These are phyloP conservation scores for Drechslerella coelobrocha DNA, from an alignment of 2,329 filamentous ascomycete genomes.

Conservation along the genomic window DNA sequence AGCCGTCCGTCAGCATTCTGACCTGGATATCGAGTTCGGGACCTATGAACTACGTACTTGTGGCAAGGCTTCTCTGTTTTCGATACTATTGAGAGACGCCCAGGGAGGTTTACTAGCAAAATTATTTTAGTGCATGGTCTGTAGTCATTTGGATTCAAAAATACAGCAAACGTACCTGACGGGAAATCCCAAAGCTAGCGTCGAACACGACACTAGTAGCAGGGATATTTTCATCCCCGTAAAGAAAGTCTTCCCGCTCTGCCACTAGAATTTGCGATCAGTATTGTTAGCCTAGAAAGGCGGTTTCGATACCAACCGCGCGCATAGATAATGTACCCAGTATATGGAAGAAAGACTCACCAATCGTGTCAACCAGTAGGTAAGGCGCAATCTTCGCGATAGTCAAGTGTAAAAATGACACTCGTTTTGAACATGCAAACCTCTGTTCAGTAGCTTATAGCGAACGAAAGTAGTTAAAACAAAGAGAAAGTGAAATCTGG, in stretches of 20 bases:
- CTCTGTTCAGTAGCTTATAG: background rate
- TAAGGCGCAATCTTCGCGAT: background rate
- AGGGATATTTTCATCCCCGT: conserved; percentile 32
- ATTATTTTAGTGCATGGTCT: background rate
- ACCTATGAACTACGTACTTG: background rate
- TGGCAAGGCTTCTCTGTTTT: background rate
- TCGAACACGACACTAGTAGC: conserved; percentile 28
- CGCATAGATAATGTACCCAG: no score
- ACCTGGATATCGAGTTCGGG: background rate
- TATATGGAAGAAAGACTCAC: no score
- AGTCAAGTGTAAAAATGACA: background rate
- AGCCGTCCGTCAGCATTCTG: background rate
- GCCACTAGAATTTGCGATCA: background rate
- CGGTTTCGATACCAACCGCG: no score
- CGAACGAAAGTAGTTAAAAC: background rate
- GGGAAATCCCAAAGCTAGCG: conserved; percentile 29
- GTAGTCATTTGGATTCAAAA: background rate
- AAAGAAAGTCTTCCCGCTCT: background rate
- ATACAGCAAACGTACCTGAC: conserved; percentile 20
- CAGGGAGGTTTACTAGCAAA: conserved; percentile 15
- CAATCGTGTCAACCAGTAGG: background rate
- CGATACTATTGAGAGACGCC: background rate
- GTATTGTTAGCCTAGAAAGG: background rate
- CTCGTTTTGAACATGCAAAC: background rate
- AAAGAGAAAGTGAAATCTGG: no score